Conservation (phyloP, 768 basidiomycete species). For the Russula foetens region DNA sequence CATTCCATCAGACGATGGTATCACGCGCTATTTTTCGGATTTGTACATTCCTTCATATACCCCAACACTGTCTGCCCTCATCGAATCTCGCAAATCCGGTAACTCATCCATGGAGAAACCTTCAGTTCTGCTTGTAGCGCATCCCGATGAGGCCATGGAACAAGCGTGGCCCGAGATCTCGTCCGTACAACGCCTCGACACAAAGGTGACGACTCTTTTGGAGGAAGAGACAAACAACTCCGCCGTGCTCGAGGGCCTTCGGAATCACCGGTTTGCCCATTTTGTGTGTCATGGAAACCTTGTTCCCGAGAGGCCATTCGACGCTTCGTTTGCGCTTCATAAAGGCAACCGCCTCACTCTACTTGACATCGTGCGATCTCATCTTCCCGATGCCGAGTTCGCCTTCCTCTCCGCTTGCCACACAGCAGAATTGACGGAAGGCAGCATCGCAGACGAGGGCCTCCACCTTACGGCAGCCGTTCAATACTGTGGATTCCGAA, state of each 20-base stretch:
- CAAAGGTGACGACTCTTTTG: no score
- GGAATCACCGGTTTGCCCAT: neutral
- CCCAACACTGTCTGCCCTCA: no score
- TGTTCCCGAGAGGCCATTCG: neutral
- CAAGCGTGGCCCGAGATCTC: no score
- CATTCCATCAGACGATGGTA: neutral
- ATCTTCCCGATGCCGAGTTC: no score
- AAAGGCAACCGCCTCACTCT: neutral
- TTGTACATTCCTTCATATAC: neutral
- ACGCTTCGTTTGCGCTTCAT: neutral
- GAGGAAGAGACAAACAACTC: no score
- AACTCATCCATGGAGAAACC: no score
- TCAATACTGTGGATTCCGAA: conserved; percentile 7
- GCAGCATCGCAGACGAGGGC: neutral
- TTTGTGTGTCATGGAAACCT: neutral
- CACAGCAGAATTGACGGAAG: neutral
- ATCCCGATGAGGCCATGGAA: no score
- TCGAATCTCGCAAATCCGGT: no score
- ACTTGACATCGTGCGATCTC: no score
- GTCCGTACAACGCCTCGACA: no score
- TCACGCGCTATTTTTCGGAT: neutral
- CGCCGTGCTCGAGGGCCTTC: neutral
- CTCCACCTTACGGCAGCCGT: conserved; percentile 13
- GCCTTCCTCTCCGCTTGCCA: no score
- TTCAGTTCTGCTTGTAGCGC: no score